Conservation (phyloP, 768 basidiomycete genomes). For the Cytidiella melzeri region DNA sequence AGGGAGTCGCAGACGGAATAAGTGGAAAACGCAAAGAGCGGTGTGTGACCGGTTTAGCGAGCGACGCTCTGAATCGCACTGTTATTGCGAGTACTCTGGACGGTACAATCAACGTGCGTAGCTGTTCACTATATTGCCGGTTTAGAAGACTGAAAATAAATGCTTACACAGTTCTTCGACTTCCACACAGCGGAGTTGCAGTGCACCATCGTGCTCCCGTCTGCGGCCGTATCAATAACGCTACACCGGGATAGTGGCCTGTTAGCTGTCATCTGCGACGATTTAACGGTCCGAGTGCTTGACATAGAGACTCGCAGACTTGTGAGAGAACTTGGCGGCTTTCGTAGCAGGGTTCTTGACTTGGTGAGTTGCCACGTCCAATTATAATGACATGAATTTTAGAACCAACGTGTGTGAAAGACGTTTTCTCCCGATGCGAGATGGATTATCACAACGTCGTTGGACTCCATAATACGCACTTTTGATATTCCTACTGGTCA, state of each 20-base stretch:
- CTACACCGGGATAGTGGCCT: slow-evolving; percentile 85
- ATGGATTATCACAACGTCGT: slow-evolving; percentile 84
- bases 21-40: slow-evolving; percentile 40
- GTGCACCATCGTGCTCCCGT: slow-evolving; percentile 59
- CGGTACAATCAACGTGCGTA: slow-evolving; percentile 80
- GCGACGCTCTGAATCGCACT: slow-evolving; percentile 76
- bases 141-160: too few species aligned
- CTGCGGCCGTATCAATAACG: slow-evolving; percentile 60
- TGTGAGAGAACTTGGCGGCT: slow-evolving; percentile 86
- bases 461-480: slow-evolving; percentile 90
- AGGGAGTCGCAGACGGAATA: slow-evolving; percentile 38
- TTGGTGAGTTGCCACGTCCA: slow-evolving; percentile 46
- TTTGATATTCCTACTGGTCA: slow-evolving; percentile 93
- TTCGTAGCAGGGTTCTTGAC: slow-evolving; percentile 82
- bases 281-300: slow-evolving; percentile 75
- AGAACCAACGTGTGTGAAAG: slow-evolving; percentile 32
- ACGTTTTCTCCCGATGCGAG: slow-evolving; percentile 93
- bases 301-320: slow-evolving; percentile 87
- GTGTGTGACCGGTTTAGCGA: slow-evolving; percentile 75
- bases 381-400: neutral
- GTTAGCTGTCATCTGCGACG: slow-evolving; percentile 80
- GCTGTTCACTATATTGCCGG: too few species aligned
- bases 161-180: slow-evolving; percentile 76
- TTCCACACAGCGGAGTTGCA: slow-evolving; percentile 82
- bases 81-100: slow-evolving; percentile 84